Base-by-base conservation (phyloP, 2,329 filamentous ascomycete species). In the Cladosporium cucumerinum region DNA sequence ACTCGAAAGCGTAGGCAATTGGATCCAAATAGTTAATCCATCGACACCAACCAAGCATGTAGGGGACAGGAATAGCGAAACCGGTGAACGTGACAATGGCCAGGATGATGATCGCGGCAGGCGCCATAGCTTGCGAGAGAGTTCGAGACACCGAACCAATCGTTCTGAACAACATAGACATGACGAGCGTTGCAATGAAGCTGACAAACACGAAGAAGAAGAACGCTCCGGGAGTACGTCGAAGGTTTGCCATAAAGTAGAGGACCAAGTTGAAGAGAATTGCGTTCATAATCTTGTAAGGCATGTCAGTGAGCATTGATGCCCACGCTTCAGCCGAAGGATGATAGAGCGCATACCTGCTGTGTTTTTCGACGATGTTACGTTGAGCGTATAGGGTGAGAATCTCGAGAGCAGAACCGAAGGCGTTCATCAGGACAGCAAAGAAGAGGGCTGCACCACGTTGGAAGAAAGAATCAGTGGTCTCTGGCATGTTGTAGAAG, bases 321-420 rank as follows among this genome's bases (percentile, higher is more conserved):
- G 91, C 87, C 66, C 92, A 84, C n/a, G 92, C 91, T 82, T 97
- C 93, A 18, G 92, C 90, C 11, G 90, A 93, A 0, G 93, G 92
- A 72, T 96, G 93, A 72, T 97, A 96, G 21, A 97, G 83, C 21
- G 93, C 92, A 75, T 96, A 97, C 65, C 90, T 87, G 64, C 84
- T 81, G 71, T 97, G 93, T 76, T 97, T 97, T 75, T 97, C 92
- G 66, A 97, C 92, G 71, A 97, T 96, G 1, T 91, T 90, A 43
- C 93, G 89, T 84, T 97, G 93, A 2, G 91, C 86, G 74, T 95
- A 97, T 5, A 97, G 84, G 0, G 91, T 93, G 36, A 95, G 78
- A 74, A 97, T 95, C 82, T 95, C 92, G 46, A 95, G 84, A 64
- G 90, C 89, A 74, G 87, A 90, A 67, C 88, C 84, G 73, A 96